These are phyloP conservation scores for Cladosporium sphaerospermum DNA, from an alignment of 2,329 filamentous ascomycete species.

Conservation along the genomic window DNA sequence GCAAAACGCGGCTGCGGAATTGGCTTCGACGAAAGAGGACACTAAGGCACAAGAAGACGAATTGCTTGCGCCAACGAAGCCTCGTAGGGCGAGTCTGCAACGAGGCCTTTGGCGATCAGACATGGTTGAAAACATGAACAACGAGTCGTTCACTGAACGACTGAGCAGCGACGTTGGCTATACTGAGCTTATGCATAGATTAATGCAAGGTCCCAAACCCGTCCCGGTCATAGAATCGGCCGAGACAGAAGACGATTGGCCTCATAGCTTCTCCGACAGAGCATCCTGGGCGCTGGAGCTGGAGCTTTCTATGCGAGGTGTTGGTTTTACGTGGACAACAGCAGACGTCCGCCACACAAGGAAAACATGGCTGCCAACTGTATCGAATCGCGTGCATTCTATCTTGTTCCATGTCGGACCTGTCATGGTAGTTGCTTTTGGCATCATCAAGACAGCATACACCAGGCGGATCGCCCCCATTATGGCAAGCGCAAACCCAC, in stretches of 20 bases:
- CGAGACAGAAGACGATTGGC: constrained; percentile 35
- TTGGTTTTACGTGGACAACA: constrained; percentile 42
- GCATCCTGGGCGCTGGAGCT: constrained; percentile 42
- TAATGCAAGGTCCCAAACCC: constrained; percentile 21
- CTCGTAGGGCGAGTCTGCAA: constrained; percentile 14
- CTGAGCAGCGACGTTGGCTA: constrained; percentile 18
- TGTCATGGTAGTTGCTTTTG: constrained; percentile 32
- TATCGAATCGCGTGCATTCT: constrained; percentile 35
- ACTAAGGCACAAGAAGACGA: not conserved
- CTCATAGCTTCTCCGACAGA: constrained; percentile 33
- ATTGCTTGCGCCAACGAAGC: not conserved
- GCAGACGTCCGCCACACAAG: constrained; percentile 40
- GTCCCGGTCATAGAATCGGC: constrained; percentile 32
- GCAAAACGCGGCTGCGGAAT: not conserved
- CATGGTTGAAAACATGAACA: constrained; percentile 23
- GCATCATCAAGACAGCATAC: constrained; percentile 31
- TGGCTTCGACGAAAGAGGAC: not conserved
- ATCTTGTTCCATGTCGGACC: constrained; percentile 35
- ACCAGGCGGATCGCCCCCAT: constrained; percentile 22
- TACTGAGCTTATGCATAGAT: constrained; percentile 15
- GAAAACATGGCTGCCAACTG: constrained; percentile 39
- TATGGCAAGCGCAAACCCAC: constrained; percentile 3
- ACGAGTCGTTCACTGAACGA: constrained; percentile 18
- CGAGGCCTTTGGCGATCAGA: constrained; percentile 17
- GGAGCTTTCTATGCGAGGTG: constrained; percentile 39